phyloP scores from a whole-genome alignment of 306 rosid species.

The Pachyrhizus erosus region DNA sequence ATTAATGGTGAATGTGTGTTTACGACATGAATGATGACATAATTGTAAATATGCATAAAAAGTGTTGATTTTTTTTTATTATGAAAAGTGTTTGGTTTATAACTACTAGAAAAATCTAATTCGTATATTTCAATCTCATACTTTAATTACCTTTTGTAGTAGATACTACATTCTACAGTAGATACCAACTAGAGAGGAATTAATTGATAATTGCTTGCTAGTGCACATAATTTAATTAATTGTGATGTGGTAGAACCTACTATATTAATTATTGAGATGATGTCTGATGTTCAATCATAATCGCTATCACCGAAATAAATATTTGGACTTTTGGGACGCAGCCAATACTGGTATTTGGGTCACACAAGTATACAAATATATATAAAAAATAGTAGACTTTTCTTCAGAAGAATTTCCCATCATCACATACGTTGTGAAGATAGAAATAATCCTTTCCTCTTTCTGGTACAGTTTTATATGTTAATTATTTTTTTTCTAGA shows the following conservation, averaged over 20 bases:
- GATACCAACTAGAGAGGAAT: background rate
- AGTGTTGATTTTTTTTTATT: too few species aligned
- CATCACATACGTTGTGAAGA: background rate
- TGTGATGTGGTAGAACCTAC: background rate
- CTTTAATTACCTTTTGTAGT: too few species aligned
- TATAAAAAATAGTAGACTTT: background rate
- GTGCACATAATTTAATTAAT: background rate
- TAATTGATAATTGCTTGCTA: background rate
- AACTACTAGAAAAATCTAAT: background rate
- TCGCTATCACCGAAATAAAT: conserved; percentile 7
- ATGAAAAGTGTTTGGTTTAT: background rate
- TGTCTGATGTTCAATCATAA: background rate
- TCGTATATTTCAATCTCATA: background rate
- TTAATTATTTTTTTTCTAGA: background rate
- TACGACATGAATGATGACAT: background rate
- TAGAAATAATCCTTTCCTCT: background rate
- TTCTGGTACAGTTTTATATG: background rate
- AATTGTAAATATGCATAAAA: background rate
- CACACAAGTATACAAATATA: background rate
- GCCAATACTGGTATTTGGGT: background rate
- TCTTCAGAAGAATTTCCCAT: background rate
- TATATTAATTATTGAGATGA: conserved; percentile 13
- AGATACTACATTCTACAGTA: too few species aligned
- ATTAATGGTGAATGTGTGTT: too few species aligned
- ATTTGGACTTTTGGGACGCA: background rate